Conservation (phyloP, 2,329 filamentous ascomycete genomes). For the Ophidiomyces ophidiicola region DNA sequence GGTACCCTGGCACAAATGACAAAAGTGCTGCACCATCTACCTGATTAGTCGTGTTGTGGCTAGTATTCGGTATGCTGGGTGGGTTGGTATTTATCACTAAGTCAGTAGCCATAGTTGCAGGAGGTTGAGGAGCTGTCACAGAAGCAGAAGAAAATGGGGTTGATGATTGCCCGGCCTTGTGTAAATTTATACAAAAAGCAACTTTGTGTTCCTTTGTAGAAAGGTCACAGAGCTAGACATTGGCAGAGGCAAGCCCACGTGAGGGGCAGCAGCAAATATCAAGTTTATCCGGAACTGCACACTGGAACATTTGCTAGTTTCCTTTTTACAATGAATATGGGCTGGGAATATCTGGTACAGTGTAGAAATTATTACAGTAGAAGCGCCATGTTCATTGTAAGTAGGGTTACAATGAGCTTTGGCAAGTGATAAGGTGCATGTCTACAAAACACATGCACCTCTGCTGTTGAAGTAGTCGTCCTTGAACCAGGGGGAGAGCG, state of each 20-base stretch:
- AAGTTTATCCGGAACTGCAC: too few species aligned
- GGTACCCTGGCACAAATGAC: conserved; percentile 4
- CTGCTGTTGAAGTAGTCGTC: not conserved
- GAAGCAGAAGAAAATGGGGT: not conserved
- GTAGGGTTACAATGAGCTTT: not conserved
- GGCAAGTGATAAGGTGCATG: not conserved
- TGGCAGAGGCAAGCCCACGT: too few species aligned
- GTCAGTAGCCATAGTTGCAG: conserved; percentile 2
- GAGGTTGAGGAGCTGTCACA: not conserved
- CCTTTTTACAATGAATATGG: too few species aligned
- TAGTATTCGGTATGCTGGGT: not conserved
- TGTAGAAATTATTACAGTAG: too few species aligned
- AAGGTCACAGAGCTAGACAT: too few species aligned
- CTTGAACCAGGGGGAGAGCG: not conserved
- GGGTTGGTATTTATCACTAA: too few species aligned
- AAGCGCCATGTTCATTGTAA: not conserved
- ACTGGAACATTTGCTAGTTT: too few species aligned
- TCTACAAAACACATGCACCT: not conserved
- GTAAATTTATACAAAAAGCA: too few species aligned
- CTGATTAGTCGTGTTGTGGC: conserved; percentile 1
- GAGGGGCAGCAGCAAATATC: too few species aligned
- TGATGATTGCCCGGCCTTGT: too few species aligned
- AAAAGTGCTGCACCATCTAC: not conserved
- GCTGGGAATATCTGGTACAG: too few species aligned
- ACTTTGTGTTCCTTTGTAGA: too few species aligned